Percentiles rank a stretch among this genome's conserved stretches.
Evolutionary conservation across 345 rosid species (phyloP).

Genomic region (Eucalyptus pumila): DNA sequence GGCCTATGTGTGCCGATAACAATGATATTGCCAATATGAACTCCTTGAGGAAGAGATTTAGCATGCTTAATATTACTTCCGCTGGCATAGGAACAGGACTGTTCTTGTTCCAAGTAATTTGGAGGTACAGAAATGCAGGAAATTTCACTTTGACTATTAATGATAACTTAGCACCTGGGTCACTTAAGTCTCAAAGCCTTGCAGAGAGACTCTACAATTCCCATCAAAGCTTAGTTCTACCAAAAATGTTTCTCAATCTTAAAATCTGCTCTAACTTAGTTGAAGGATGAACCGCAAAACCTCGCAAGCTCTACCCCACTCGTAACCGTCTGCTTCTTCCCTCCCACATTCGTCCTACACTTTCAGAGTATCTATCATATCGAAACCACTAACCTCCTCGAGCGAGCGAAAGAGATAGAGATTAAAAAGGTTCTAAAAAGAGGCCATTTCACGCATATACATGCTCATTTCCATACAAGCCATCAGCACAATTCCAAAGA

Average conservation of each 20-base stretch:
- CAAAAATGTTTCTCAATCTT: neutral
- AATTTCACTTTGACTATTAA: constrained; percentile 42
- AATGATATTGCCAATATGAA: constrained; percentile 51
- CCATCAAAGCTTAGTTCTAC: neutral
- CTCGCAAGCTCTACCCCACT: too few species aligned
- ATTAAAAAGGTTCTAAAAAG: too few species aligned
- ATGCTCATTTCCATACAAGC: too few species aligned
- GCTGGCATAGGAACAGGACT: constrained; percentile 13
- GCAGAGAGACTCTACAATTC: neutral
- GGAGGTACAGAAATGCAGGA: constrained; percentile 80
- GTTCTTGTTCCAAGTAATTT: constrained; percentile 29
- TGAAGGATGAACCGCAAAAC: too few species aligned
- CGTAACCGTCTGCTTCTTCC: too few species aligned
- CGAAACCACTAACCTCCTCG: too few species aligned
- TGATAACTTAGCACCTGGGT: neutral
- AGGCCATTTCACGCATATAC: too few species aligned
- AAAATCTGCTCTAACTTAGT: neutral
- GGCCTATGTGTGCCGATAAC: constrained; percentile 89
- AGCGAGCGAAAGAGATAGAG: too few species aligned
- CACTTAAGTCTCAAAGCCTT: neutral
- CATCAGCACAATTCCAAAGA: too few species aligned
- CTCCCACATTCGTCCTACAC: too few species aligned
- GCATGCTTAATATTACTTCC: constrained; percentile 6
- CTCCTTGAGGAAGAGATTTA: constrained; percentile 44
- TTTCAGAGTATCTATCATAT: too few species aligned